Conservation (phyloP, 345 rosid genomes). For the Eucalyptus sideroxylon region DNA sequence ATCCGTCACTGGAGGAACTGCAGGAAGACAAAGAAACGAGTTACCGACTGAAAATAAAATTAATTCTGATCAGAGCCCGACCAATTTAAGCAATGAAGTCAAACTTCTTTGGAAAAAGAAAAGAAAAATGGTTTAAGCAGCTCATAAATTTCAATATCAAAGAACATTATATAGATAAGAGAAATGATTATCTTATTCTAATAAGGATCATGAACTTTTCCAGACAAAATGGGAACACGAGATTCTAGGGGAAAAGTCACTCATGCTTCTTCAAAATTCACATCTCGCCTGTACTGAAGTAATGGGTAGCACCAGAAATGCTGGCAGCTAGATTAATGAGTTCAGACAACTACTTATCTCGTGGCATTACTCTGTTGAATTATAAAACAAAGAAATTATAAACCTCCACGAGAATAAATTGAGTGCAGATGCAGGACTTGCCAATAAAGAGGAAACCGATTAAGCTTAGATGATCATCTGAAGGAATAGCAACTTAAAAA, state of each 20-base stretch:
- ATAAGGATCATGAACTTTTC: not conserved
- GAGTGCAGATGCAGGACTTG: not conserved
- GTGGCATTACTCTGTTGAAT: not conserved
- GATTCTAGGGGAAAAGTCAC: not conserved
- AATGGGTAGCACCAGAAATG: not conserved
- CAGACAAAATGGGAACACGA: not conserved
- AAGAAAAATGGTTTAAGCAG: not conserved
- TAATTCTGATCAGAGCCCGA: not conserved
- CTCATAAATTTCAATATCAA: not conserved
- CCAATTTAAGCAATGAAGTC: not conserved
- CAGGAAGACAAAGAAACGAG: not conserved
- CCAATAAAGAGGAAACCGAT: not conserved
- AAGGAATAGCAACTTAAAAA: not conserved
- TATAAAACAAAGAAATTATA: not conserved
- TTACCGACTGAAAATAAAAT: not conserved
- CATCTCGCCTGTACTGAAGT: not conserved
- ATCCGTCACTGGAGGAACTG: conserved; percentile 45
- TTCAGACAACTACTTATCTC: not conserved
- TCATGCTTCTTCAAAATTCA: not conserved
- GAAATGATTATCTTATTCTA: not conserved
- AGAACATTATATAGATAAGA: not conserved
- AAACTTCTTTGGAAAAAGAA: not conserved
- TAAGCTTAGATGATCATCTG: not conserved
- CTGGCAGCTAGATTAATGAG: not conserved
- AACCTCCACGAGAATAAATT: not conserved